These are phyloP conservation scores for Scheffersomyces cryptocercus DNA, from an alignment of 1,139 yeast species.

Conservation along the genomic window DNA sequence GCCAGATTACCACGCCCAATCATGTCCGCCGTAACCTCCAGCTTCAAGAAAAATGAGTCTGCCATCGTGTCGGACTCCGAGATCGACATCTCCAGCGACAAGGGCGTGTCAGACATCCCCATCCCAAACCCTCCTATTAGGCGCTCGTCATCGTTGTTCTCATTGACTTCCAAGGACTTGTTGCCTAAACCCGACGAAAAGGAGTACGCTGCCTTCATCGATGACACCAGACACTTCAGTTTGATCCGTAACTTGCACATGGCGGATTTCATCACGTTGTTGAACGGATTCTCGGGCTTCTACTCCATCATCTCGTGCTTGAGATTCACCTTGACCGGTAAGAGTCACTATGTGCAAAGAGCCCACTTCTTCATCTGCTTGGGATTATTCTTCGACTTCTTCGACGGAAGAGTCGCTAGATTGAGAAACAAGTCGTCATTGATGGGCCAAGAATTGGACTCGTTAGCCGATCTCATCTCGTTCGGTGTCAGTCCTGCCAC, in stretches of 20 bases:
- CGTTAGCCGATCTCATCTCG: constrained; percentile 89
- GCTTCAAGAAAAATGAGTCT: constrained; percentile 27
- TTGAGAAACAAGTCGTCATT: constrained; percentile 87
- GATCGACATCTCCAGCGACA: constrained; percentile 29
- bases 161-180: constrained; percentile 33
- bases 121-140: constrained; percentile 32
- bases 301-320: constrained; percentile 85
- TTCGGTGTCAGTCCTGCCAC: constrained; percentile 95
- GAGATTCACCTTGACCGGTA: constrained; percentile 70
- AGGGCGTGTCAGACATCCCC: constrained; percentile 18
- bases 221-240: constrained; percentile 77
- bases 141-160: constrained; percentile 41
- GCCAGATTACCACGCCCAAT: neutral
- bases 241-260: constrained; percentile 79
- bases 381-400: constrained; percentile 92
- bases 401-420: constrained; percentile 96
- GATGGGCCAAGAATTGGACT: constrained; percentile 97
- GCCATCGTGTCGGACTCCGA: constrained; percentile 41
- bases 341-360: constrained; percentile 73
- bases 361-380: constrained; percentile 86
- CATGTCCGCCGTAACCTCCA: constrained; percentile 15
- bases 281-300: constrained; percentile 89
- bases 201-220: constrained; percentile 76
- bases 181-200: constrained; percentile 65
- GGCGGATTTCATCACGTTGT: constrained; percentile 93